Base-by-base conservation (phyloP, 2,329 filamentous ascomycete genomes). In the Aspergillus sp. region DNA sequence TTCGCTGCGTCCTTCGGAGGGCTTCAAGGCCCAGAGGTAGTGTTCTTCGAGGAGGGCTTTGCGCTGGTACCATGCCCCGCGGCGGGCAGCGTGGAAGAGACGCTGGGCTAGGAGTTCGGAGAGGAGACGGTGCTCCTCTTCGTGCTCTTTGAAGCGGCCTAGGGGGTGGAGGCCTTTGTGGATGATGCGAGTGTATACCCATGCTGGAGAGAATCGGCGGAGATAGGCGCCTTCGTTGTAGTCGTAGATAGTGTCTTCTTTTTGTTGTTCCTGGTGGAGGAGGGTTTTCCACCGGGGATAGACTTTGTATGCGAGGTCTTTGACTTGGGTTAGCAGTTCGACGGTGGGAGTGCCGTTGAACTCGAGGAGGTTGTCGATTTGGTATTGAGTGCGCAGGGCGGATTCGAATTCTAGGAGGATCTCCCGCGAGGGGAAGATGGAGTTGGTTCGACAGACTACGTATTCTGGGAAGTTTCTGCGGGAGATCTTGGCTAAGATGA, bases 11-110 rank as follows among this genome's bases (percentile, higher is more conserved):
- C 77, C 80, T 3, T 79, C 77, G 2, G 74, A 75, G 0, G 83
- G 79, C 30, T 80, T 82, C 5, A 90, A 72, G 4, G 83, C 80
- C 70, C 87, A 84, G 90, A 98, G 93, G 75, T 99, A 98, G 72
- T 96, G 92, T 73, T 99, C 95, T 78, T 99, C 95, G 2, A 99
- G 77, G 1, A 99, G 80, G 1, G 94, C 95, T 76, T 96, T 96
- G 19, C 95, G 90, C 71, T 97, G 93, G 73, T 98, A 98, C 95
- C 95, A 99, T 0, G 88, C 86, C 0, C 95, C 95, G 44, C 95
- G 86, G 27, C 93, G 86, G 1, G 92, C 87, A 47, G 90, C 83
- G 69, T 98, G 93, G 69, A 98, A 98, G 0, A 97, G 82, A 4
- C 85, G 85, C 72, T 99, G 95, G 3, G 79, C 78, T 0, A 99